These are phyloP conservation scores for Senna siamea DNA, from an alignment of 306 rosid species.

Conservation along the genomic window DNA sequence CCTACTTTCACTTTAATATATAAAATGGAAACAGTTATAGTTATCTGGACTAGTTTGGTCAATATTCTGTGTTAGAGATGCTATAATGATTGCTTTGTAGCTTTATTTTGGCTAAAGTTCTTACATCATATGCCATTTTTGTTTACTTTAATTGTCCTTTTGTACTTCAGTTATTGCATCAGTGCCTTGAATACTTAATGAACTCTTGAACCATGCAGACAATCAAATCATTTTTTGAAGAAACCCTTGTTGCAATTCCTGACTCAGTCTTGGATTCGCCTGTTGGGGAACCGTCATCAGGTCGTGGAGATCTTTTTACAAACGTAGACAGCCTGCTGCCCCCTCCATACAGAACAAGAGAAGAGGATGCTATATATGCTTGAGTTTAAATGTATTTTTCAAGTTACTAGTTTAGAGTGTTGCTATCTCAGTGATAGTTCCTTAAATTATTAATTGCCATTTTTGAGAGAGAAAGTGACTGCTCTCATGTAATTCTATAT, in stretches of 20 bases:
- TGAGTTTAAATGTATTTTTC: conserved; percentile 41
- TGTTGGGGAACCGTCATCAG: conserved; percentile 47
- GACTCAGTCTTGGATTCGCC: conserved; percentile 81
- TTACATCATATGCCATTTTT: conserved; percentile 2
- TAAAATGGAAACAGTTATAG: neutral
- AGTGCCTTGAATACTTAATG: conserved; percentile 33
- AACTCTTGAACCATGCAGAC: conserved; percentile 60
- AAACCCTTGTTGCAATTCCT: conserved; percentile 83
- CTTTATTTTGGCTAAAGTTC: conserved; percentile 22
- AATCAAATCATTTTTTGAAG: conserved; percentile 80
- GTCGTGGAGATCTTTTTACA: conserved; percentile 67
- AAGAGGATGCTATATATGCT: conserved; percentile 52
- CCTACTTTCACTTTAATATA: neutral
- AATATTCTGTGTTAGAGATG: neutral
- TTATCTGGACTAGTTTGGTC: neutral
- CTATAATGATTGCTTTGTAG: neutral
- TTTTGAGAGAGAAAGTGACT: conserved; percentile 26
- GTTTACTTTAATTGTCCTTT: conserved; percentile 11
- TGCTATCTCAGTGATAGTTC: neutral
- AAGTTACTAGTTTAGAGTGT: conserved; percentile 7
- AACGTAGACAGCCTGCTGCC: conserved; percentile 62
- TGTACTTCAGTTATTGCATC: conserved; percentile 30
- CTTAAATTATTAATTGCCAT: conserved; percentile 11
- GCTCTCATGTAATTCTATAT: conserved; percentile 25
- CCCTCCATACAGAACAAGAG: conserved; percentile 60